Evolutionary conservation across 257 asterid genomes (phyloP).

Genomic region (Scutellaria baicalensis): DNA sequence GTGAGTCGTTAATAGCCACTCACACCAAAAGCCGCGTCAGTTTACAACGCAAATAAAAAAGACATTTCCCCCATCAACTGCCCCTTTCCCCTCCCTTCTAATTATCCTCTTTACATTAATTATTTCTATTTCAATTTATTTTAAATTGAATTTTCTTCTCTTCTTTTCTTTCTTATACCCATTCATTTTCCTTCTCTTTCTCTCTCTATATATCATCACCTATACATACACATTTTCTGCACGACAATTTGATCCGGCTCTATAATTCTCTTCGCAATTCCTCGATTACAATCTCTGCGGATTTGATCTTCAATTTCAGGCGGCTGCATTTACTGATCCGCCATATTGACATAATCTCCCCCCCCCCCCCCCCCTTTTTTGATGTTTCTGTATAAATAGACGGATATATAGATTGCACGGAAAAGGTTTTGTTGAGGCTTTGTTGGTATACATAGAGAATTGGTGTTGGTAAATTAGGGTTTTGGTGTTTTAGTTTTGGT

Average conservation of each 20-base stretch:
- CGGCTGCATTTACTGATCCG: conserved; percentile 19
- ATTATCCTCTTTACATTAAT: conserved; percentile 2
- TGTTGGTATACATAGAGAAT: background rate
- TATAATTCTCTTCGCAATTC: conserved; percentile 13
- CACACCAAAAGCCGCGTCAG: conserved; percentile 19
- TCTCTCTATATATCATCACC: conserved; percentile 8
- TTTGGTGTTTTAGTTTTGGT: conserved; percentile 13
- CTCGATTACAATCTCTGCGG: conserved; percentile 8
- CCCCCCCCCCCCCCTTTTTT: no score
- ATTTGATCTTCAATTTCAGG: conserved; percentile 9
- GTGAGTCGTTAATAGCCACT: background rate
- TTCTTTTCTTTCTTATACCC: conserved; percentile 21
- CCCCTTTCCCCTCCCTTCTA: background rate
- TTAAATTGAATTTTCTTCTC: background rate
- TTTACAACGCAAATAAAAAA: conserved; percentile 9
- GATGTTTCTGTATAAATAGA: no score
- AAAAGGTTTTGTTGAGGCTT: conserved; percentile 17
- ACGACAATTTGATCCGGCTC: conserved; percentile 7
- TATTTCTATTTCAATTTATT: background rate
- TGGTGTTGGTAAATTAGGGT: conserved; percentile 25
- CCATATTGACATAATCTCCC: background rate
- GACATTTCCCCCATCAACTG: conserved; percentile 5
- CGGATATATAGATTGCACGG: background rate
- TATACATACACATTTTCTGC: conserved; percentile 10
- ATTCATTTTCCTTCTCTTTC: conserved; percentile 2